Percentiles rank a stretch among this genome's conserved stretches.
Evolutionary conservation across 208 protist species (phyloP).

Genomic region (Trypanosoma caninum): DNA sequence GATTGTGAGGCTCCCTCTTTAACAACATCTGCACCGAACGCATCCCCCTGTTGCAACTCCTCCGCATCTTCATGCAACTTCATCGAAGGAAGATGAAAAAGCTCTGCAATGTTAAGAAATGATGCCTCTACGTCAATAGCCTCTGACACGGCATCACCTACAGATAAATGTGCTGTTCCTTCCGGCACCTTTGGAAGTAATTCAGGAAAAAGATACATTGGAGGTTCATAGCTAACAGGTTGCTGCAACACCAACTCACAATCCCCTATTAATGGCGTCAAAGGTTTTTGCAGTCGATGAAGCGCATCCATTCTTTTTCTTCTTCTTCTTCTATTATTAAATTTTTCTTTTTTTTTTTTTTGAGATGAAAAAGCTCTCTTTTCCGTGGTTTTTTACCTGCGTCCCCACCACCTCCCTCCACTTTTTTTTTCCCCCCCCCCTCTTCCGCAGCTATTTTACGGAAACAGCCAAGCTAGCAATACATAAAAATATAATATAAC

Average conservation of each 20-base stretch:
- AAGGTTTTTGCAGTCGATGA: not conserved
- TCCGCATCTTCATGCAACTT: slow-evolving; percentile 5
- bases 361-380: too few species aligned
- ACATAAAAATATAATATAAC: too few species aligned
- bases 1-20: slow-evolving; percentile 1
- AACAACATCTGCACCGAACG: not conserved
- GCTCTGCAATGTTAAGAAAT: slow-evolving; percentile 64
- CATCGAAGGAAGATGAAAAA: slow-evolving; percentile 27
- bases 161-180: slow-evolving; percentile 45
- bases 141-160: slow-evolving; percentile 78
- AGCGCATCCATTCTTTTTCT: slow-evolving; percentile 18
- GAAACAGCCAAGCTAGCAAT: too few species aligned
- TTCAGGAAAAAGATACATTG: slow-evolving; percentile 85
- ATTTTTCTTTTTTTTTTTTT: not conserved
- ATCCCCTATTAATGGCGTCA: slow-evolving; percentile 47
- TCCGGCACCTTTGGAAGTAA: slow-evolving; percentile 69
- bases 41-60: slow-evolving; percentile 8
- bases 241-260: slow-evolving; percentile 58
- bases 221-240: slow-evolving; percentile 73
- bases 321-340: slow-evolving; percentile 16
- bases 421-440: not conserved
- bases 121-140: slow-evolving; percentile 69
- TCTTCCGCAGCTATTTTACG: not conserved
- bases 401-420: not conserved
- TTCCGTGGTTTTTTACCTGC: not conserved